These are phyloP conservation scores for Penicillium cataractarum DNA, from an alignment of 495 filamentous ascomycete species.

Conservation along the genomic window DNA sequence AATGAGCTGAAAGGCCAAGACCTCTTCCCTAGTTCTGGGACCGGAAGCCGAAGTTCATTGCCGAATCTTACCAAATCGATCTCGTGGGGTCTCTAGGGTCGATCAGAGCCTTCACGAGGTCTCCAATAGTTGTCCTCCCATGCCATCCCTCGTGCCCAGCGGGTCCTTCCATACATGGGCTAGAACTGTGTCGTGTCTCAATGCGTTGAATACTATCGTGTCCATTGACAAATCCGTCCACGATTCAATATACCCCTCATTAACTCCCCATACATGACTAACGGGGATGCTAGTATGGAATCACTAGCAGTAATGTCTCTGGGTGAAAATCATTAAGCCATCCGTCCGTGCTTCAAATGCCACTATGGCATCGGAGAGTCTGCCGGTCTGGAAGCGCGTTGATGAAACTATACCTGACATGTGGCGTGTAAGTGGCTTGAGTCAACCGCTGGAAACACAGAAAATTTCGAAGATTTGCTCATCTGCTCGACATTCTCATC, in stretches of 20 bases:
- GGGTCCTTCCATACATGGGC: background rate
- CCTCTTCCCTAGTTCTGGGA: too few relatives aligned
- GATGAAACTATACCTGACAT: background rate
- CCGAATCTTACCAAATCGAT: background rate
- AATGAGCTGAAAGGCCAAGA: background rate
- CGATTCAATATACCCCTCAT: background rate
- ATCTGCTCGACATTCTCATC: background rate
- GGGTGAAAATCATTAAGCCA: background rate
- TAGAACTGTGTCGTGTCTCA: background rate
- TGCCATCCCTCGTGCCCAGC: background rate
- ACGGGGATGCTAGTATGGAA: background rate
- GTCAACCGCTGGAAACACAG: background rate
- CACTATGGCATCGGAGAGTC: background rate
- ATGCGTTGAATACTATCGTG: background rate
- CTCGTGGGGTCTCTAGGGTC: background rate
- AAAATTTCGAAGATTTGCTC: background rate
- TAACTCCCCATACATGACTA: background rate
- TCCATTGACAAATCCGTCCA: conserved; percentile 2
- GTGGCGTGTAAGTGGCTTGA: background rate
- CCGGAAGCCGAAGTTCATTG: conserved; percentile 1
- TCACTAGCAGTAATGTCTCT: background rate
- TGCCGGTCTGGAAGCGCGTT: background rate
- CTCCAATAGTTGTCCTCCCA: background rate
- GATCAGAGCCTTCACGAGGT: background rate
- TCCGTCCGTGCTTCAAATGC: background rate